Evolutionary conservation across 2,329 filamentous ascomycete species (phyloP).

Genomic region (Ascochyta clinopodiicola): DNA sequence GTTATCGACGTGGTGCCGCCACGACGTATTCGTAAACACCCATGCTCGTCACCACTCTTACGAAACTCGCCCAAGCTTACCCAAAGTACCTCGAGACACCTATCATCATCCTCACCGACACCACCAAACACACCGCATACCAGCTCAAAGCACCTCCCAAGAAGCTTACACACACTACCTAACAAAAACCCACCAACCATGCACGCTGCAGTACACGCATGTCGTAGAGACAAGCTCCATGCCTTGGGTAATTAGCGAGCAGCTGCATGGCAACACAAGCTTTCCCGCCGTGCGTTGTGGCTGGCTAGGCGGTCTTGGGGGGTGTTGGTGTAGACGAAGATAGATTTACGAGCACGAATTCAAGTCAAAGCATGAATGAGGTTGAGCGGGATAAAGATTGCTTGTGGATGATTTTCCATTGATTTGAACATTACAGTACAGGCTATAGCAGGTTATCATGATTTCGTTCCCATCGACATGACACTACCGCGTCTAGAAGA

Average conservation of each 20-base stretch:
- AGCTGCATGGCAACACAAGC: background rate
- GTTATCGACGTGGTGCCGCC: too few species aligned
- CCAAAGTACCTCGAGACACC: too few species aligned
- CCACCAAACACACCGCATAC: too few species aligned
- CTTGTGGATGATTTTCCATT: background rate
- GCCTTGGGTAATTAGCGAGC: background rate
- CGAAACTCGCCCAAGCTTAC: too few species aligned
- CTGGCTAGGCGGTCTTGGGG: constrained; percentile 1
- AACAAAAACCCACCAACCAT: too few species aligned
- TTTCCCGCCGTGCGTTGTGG: background rate
- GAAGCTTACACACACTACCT: too few species aligned
- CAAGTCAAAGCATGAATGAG: background rate
- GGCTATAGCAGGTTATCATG: background rate
- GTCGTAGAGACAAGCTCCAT: background rate
- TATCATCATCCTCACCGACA: too few species aligned
- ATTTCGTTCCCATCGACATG: constrained; percentile 4
- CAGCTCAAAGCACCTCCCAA: too few species aligned
- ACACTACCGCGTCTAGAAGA: constrained; percentile 40
- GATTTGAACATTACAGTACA: background rate
- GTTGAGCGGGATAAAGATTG: background rate
- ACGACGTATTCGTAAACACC: too few species aligned
- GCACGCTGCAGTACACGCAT: background rate
- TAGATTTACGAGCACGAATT: background rate
- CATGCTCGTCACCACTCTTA: too few species aligned
- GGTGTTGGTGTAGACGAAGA: background rate